Percentiles rank a stretch among this genome's conserved stretches.
phyloP scores from a whole-genome alignment of 2,329 filamentous ascomycete species.

The Arthrobotrys pseudoclavata region DNA sequence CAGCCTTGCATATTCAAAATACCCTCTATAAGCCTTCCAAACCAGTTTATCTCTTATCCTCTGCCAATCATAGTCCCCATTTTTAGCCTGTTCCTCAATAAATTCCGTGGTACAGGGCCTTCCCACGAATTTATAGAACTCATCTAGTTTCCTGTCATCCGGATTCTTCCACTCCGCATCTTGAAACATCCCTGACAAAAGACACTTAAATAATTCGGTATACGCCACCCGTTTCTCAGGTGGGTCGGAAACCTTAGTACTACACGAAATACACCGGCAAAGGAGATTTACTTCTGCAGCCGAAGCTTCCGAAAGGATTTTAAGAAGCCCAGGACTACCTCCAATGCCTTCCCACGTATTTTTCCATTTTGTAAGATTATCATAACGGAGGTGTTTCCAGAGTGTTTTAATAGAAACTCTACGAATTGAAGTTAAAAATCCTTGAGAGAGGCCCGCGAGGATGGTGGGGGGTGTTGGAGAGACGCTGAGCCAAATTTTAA shows the following conservation, averaged over 20 bases:
- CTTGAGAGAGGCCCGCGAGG: slow-evolving; percentile 1
- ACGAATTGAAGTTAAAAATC: neutral
- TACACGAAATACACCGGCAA: neutral
- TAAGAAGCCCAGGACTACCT: slow-evolving; percentile 5
- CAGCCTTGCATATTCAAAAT: neutral
- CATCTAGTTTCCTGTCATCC: neutral
- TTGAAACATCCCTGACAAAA: neutral
- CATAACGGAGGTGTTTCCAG: neutral
- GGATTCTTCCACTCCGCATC: slow-evolving; percentile 14
- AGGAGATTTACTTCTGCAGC: slow-evolving; percentile 6
- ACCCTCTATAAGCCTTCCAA: neutral
- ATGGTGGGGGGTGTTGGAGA: neutral
- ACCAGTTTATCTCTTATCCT: neutral
- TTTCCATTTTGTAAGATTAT: slow-evolving; percentile 1
- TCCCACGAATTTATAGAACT: slow-evolving; percentile 4
- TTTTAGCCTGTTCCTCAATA: neutral
- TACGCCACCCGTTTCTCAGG: slow-evolving; percentile 25
- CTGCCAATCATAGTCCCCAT: neutral
- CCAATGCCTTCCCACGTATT: slow-evolving; percentile 12
- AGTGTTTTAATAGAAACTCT: neutral
- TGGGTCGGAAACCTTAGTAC: slow-evolving; percentile 9
- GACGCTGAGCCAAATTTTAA: slow-evolving; percentile 20
- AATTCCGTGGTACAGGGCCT: slow-evolving; percentile 8
- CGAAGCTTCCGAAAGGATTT: neutral
- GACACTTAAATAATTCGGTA: slow-evolving; percentile 10